Percentiles rank a stretch among this genome's conserved stretches.
phyloP scores from a whole-genome alignment of 306 rosid genomes.

The Nissolia schottii region DNA sequence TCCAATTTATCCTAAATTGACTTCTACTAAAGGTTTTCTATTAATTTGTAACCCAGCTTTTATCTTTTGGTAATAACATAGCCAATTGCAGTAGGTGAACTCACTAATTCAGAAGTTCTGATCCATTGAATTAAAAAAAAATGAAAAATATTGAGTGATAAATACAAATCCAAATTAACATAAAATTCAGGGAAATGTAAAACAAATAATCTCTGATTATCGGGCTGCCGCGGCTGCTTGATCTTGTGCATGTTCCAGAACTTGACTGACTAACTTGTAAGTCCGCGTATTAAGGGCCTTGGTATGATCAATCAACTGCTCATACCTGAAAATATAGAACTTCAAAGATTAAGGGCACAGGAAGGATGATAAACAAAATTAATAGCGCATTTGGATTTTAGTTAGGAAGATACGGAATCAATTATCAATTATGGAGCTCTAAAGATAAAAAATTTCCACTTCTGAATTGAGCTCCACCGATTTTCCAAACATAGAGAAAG shows the following conservation, averaged over 20 bases:
- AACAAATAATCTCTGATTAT: too few relatives aligned
- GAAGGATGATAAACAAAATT: not conserved
- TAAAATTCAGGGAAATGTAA: too few relatives aligned
- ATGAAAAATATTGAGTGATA: too few relatives aligned
- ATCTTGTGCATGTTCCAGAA: conserved; percentile 58
- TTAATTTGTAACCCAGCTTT: too few relatives aligned
- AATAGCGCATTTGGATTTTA: too few relatives aligned
- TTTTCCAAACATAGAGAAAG: too few relatives aligned
- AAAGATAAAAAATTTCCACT: too few relatives aligned
- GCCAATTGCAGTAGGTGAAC: not conserved
- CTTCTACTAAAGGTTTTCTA: too few relatives aligned
- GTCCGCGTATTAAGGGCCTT: conserved; percentile 76
- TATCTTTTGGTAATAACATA: not conserved
- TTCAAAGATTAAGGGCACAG: not conserved
- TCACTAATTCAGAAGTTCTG: not conserved
- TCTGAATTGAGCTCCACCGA: too few relatives aligned
- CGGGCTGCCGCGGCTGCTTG: too few relatives aligned
- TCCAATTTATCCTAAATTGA: not conserved
- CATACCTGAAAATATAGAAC: conserved; percentile 49
- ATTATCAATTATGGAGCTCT: too few relatives aligned
- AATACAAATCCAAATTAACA: not conserved
- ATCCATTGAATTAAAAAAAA: not conserved
- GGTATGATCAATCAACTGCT: conserved; percentile 86
- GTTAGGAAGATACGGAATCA: too few relatives aligned
- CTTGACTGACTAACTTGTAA: conserved; percentile 65